Base-by-base conservation (phyloP, 805 yeast species). In the Candida piceae region DNA sequence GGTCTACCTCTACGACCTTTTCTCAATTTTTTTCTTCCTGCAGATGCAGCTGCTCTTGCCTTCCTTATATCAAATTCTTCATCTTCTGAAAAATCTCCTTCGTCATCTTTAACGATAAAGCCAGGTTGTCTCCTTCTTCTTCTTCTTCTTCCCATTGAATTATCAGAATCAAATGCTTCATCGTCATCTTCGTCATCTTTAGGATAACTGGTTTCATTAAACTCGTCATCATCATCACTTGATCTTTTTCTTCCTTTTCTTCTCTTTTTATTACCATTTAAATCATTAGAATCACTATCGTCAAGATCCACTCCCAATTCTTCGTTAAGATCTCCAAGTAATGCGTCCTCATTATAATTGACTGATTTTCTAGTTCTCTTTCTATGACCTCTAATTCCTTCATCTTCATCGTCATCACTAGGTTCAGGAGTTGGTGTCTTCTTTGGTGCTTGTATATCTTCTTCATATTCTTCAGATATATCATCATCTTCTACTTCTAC, bases 271-370 rank as follows among this genome's bases (percentile, higher is more conserved):
- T 37, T 46, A 38, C 36, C 39, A 10, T 48, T 46, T 20, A 33
- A 51, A 15, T 52, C 44, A n/a, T n/a, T n/a, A n/a, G n/a, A n/a
- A n/a, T n/a, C n/a, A n/a, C n/a, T n/a, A n/a, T n/a, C n/a, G n/a
- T n/a, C n/a, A n/a, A n/a, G n/a, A n/a, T n/a, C n/a, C n/a, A n/a
- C 44, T 12, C 57, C 65, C 10, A 46, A 33, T 22, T 48, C 55
- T 19, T 49, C 59, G 17, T 52, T 54, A 2, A 59, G 30, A 5
- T 42, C 54, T 16, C 48, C 50, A 12, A 54, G 39, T 2, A 43
- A 42, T 13, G 45, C 50, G 36, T 60, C 65, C 39, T 60, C 65
- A 33, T 60, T 60, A 32, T 60, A 60, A 36, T 59, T 60, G 18
- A 60, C 54, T 10, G 49, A 32, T 25, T 48, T 48, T 20, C 57